Base-by-base conservation (phyloP, 805 yeast genomes). In the Kuraishia ogatae region DNA sequence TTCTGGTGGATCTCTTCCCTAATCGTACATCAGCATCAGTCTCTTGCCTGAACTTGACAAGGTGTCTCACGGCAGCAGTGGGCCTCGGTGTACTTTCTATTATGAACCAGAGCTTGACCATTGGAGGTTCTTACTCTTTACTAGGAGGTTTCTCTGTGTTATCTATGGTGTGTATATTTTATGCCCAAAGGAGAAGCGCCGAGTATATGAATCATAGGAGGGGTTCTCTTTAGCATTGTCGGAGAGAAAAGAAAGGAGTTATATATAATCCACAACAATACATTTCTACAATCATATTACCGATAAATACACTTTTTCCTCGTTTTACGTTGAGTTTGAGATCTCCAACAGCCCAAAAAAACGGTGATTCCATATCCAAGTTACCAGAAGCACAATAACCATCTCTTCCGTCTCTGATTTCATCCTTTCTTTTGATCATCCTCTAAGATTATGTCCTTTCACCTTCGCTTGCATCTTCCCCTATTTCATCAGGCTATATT, bases 101-200 rank as follows among this genome's bases (percentile, higher is more conserved):
- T 52, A 87, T 91, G 93, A 72, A 75, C 15, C 54, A 55, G 0
- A 57, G 71, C 0, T 73, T 91, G 80, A 81, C 81, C 0, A 68
- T 80, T 13, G 97, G 97, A 1, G 94, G 96, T 19, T 79, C 88
- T 1, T 89, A 83, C 62, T 84, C 96, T 0, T 73, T 90, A n/a
- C 68, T 88, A 75, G 83, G 84, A 1, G 84, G 75, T 0, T 53
- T 85, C 1, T 29, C 53, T 8, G 13, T 39, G 5, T 8, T 39
- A 15, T 50, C 53, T 11, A 22, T 21, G 24, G 5, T n/a, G 49
- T 47, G 49, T 22, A 20, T 21, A 22, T 21, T 47, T 11, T 47
- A 47, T 19, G 24, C 22, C 49, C 24, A 21, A 19, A 47, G 21
- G 24, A 20, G 19, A 11, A 47, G 49, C 19, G 49, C 49, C 5